Evolutionary conservation across 1,284 basidiomycete species (phyloP).

Genomic region (Apiotrichum mycotoxinovorans): DNA sequence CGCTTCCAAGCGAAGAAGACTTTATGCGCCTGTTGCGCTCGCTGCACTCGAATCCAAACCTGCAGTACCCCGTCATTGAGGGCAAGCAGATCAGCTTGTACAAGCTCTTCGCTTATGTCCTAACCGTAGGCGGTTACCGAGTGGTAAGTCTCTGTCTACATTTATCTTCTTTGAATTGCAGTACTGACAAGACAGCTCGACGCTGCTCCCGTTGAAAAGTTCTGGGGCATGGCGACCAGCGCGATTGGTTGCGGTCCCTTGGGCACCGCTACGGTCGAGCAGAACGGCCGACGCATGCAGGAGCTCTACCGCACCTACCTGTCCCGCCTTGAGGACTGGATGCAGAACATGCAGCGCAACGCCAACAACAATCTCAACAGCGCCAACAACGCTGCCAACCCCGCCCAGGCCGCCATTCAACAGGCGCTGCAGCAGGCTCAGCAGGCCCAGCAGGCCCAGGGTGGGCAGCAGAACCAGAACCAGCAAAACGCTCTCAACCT

Average conservation of each 20-base stretch:
- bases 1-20: slow-evolving; percentile 11
- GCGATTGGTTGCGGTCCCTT: slow-evolving; percentile 13
- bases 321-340: slow-evolving; percentile 14
- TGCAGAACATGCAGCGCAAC: slow-evolving; percentile 10
- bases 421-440: slow-evolving; percentile 4
- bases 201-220: slow-evolving; percentile 14
- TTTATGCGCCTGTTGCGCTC: slow-evolving; percentile 12
- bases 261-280: slow-evolving; percentile 5
- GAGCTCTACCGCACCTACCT: slow-evolving; percentile 16
- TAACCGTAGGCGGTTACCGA: slow-evolving; percentile 18
- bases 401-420: slow-evolving; percentile 1
- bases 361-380: slow-evolving; percentile 5
- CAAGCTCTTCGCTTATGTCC: slow-evolving; percentile 17
- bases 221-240: slow-evolving; percentile 12
- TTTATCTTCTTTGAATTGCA: too few species aligned
- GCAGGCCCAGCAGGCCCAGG: background rate
- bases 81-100: slow-evolving; percentile 19
- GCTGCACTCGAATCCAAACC: slow-evolving; percentile 9
- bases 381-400: slow-evolving; percentile 8
- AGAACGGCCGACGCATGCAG: slow-evolving; percentile 13
- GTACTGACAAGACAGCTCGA: slow-evolving; percentile 7
- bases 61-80: slow-evolving; percentile 16
- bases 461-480: slow-evolving; percentile 1
- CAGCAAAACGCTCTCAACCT: slow-evolving; percentile 7
- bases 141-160: slow-evolving; percentile 3